Percentiles rank a stretch among this genome's conserved stretches.
phyloP scores from a whole-genome alignment of 116 monocot genomes.

The Phalaenopsis hybrid region DNA sequence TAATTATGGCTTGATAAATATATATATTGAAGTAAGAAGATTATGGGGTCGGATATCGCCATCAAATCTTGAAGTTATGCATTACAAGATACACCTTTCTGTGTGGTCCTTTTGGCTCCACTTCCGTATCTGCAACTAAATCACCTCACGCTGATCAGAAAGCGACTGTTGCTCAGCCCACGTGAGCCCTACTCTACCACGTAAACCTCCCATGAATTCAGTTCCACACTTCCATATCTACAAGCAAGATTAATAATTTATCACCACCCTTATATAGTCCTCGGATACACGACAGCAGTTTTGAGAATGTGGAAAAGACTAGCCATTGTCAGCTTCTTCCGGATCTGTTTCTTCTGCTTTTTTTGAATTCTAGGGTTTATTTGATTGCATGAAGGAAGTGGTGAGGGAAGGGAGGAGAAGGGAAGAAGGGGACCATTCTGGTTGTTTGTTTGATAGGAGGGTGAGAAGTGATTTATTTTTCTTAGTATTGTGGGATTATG shows the following conservation, averaged over 20 bases:
- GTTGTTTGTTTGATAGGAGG: too few relatives aligned
- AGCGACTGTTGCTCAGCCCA: background rate
- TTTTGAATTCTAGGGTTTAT: too few relatives aligned
- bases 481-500: too few relatives aligned
- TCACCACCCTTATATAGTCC: background rate
- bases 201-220: background rate
- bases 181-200: background rate
- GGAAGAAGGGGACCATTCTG: too few relatives aligned
- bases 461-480: too few relatives aligned
- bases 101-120: slow-evolving; percentile 4
- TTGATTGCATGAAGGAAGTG: too few relatives aligned
- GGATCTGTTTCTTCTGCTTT: too few relatives aligned
- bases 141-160: background rate
- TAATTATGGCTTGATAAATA: too few relatives aligned
- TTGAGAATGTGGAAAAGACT: too few relatives aligned
- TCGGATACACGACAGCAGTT: background rate
- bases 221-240: background rate
- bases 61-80: slow-evolving; percentile 5
- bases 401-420: too few relatives aligned
- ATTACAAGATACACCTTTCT: slow-evolving; percentile 6
- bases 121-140: slow-evolving; percentile 10
- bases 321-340: too few relatives aligned
- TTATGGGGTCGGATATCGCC: slow-evolving; percentile 9
- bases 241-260: background rate
- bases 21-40: background rate